Percentiles rank a stretch among this genome's conserved stretches.
Evolutionary conservation across 2,329 filamentous ascomycete species (phyloP).

Genomic region (Fusarium concolor): DNA sequence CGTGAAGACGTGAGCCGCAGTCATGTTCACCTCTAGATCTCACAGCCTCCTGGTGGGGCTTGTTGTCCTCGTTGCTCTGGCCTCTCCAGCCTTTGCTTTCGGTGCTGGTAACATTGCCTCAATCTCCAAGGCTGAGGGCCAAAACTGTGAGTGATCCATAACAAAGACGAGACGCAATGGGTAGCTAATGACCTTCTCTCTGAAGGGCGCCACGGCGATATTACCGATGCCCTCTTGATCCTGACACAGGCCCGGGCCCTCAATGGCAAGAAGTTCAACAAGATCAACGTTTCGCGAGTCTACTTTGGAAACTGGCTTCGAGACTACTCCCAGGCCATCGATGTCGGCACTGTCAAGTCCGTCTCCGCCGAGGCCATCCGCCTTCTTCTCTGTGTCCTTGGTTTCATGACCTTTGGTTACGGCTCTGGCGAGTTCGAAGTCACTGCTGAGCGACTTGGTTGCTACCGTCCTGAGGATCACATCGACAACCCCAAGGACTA

Average conservation of each 20-base stretch:
- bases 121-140: conserved; percentile 82
- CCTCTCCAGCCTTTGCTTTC: conserved; percentile 78
- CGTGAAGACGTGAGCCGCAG: conserved; percentile 36
- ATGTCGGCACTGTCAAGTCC: conserved; percentile 90
- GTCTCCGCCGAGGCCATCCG: conserved; percentile 93
- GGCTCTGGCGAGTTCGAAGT: conserved; percentile 88
- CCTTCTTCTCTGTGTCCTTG: conserved; percentile 87
- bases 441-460: conserved; percentile 82
- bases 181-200: conserved; percentile 20
- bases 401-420: conserved; percentile 89
- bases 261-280: conserved; percentile 83
- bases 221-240: conserved; percentile 88
- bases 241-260: conserved; percentile 68
- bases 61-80: conserved; percentile 73
- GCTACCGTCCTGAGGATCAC: conserved; percentile 82
- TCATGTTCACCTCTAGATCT: conserved; percentile 63
- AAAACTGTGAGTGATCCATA: conserved; percentile 72
- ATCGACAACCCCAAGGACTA: conserved; percentile 88
- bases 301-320: conserved; percentile 97
- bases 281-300: conserved; percentile 86
- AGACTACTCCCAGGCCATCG: conserved; percentile 94
- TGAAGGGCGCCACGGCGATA: conserved; percentile 85
- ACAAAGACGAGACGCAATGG: not conserved
- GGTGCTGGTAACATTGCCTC: conserved; percentile 90
- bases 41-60: conserved; percentile 66